Evolutionary conservation across 352 stramenopile species (phyloP).

Genomic region (Globisporangium spinosum): DNA sequence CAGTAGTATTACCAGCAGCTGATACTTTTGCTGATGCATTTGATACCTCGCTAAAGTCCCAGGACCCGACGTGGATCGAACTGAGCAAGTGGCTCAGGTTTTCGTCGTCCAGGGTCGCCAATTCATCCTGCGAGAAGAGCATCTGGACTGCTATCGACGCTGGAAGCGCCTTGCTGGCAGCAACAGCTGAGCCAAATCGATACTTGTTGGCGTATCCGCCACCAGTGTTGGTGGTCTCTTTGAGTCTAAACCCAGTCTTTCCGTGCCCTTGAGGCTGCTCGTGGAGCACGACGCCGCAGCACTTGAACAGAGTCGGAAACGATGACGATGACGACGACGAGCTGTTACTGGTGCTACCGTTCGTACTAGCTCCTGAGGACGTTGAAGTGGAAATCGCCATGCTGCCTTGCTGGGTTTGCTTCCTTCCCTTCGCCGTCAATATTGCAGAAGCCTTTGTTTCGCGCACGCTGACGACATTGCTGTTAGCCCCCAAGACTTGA

Average conservation of each 20-base stretch:
- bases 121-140: conserved; percentile 52
- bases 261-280: conserved; percentile 20
- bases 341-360: background rate
- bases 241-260: conserved; percentile 5
- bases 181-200: background rate
- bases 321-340: conserved; percentile 8
- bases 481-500: background rate
- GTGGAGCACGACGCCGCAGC: conserved; percentile 49
- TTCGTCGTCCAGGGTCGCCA: conserved; percentile 32
- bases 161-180: conserved; percentile 15
- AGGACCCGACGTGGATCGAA: conserved; percentile 35
- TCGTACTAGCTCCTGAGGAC: background rate
- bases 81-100: conserved; percentile 35
- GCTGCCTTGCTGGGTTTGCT: background rate
- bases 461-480: background rate
- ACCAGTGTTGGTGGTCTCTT: conserved; percentile 13
- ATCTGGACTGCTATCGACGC: conserved; percentile 36
- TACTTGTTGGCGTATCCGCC: background rate
- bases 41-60: background rate
- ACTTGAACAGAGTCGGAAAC: conserved; percentile 75
- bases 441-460: background rate
- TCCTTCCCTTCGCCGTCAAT: background rate
- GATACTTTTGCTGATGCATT: conserved; percentile 11
- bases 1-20: background rate
- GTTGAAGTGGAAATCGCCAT: background rate